Evolutionary conservation across 805 yeast genomes (phyloP).

Genomic region (Clavispora santaluciae): DNA sequence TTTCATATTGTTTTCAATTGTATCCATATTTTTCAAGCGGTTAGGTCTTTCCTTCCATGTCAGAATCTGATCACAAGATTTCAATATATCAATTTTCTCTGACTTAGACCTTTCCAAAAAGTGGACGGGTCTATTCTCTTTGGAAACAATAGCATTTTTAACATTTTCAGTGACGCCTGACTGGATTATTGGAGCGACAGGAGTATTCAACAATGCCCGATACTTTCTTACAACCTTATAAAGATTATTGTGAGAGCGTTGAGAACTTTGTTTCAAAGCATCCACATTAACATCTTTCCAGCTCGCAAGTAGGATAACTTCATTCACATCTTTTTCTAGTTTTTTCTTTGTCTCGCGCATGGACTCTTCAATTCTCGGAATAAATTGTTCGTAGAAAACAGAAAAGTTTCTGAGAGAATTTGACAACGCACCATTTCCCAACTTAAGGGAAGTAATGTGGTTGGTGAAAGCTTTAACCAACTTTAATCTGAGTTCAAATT

Average conservation of each 20-base stretch:
- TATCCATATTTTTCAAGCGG: constrained; percentile 46
- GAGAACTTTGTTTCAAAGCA: constrained; percentile 90
- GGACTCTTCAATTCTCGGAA: constrained; percentile 41
- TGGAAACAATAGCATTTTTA: not conserved
- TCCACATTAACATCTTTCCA: constrained; percentile 96
- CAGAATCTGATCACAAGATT: constrained; percentile 30
- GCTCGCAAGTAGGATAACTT: constrained; percentile 82
- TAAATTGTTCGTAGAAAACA: constrained; percentile 64
- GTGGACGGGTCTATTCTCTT: not conserved
- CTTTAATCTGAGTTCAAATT: constrained; percentile 53
- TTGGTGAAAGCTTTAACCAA: constrained; percentile 60
- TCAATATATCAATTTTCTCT: constrained; percentile 8
- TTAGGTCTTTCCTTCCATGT: constrained; percentile 55
- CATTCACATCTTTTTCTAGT: constrained; percentile 76
- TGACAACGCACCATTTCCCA: constrained; percentile 16
- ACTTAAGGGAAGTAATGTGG: constrained; percentile 35
- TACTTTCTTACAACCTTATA: constrained; percentile 83
- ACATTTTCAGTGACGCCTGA: constrained; percentile 39
- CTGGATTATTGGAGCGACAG: constrained; percentile 55
- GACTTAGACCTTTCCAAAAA: constrained; percentile 6
- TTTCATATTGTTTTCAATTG: constrained; percentile 54
- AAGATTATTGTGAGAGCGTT: constrained; percentile 77
- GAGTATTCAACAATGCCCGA: constrained; percentile 52
- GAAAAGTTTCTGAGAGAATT: constrained; percentile 54
- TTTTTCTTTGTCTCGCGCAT: constrained; percentile 44